phyloP scores from a whole-genome alignment of 2,329 filamentous ascomycete species.

The Kalmusia sp. region DNA sequence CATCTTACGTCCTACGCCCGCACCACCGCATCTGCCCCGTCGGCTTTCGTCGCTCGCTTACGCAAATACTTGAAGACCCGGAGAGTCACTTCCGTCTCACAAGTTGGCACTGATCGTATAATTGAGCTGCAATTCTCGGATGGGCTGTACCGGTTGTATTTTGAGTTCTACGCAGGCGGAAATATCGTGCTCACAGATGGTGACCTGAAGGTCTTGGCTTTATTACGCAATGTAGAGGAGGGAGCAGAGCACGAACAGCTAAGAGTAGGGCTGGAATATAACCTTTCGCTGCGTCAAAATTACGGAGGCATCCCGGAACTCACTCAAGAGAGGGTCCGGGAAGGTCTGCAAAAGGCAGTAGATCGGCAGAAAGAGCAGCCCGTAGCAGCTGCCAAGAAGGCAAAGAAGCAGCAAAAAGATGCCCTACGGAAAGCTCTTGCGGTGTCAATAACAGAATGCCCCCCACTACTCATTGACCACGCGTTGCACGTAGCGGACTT shows the following conservation, averaged over 20 bases:
- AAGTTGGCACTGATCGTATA: slow-evolving; percentile 92
- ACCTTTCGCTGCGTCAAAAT: slow-evolving; percentile 83
- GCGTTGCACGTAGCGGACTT: slow-evolving; percentile 74
- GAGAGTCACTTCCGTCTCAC: slow-evolving; percentile 78
- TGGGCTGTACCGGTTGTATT: slow-evolving; percentile 82
- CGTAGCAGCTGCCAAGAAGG: slow-evolving; percentile 66
- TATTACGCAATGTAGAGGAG: slow-evolving; percentile 81
- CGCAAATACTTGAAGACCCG: slow-evolving; percentile 89
- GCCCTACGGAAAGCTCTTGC: slow-evolving; percentile 81
- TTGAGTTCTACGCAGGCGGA: slow-evolving; percentile 96
- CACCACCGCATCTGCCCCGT: slow-evolving; percentile 83
- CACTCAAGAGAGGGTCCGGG: slow-evolving; percentile 74
- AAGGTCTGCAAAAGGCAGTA: slow-evolving; percentile 71
- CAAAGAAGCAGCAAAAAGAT: slow-evolving; percentile 76
- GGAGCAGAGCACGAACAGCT: slow-evolving; percentile 86
- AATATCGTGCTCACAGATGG: slow-evolving; percentile 93
- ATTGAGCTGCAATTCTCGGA: slow-evolving; percentile 93
- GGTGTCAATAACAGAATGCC: slow-evolving; percentile 84
- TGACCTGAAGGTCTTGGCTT: slow-evolving; percentile 79
- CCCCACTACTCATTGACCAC: slow-evolving; percentile 88
- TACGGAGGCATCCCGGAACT: slow-evolving; percentile 76
- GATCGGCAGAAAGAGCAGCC: slow-evolving; percentile 62
- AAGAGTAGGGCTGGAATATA: slow-evolving; percentile 78
- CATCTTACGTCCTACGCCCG: slow-evolving; percentile 92
- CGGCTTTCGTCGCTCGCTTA: slow-evolving; percentile 81